Evolutionary conservation across 176 grass and related monocot genomes (phyloP), one percentile per base, ranked within the genome.

Genomic region (Cenchrus fungigraminus): DNA sequence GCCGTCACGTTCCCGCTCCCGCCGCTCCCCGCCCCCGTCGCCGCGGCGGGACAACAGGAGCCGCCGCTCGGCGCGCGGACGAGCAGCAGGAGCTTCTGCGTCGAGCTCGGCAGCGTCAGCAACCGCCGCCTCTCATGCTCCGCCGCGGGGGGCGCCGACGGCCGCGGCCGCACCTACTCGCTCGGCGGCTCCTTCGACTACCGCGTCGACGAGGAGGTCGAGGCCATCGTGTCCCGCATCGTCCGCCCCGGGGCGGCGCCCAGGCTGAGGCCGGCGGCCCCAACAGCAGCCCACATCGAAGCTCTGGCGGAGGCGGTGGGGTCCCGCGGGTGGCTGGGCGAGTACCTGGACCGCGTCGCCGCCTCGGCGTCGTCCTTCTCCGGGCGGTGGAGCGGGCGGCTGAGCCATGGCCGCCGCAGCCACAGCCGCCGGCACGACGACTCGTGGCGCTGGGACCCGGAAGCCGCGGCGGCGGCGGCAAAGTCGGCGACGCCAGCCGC

Each of bases 101-200:
- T 98, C 17, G 95, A 98, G 87, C 93, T 98, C 77, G 95, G 95
- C 62, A 93, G 85, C 80, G 50, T 98, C 47, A 98, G 95, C 85
- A 83, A 88, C 64, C 90, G 93, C 65, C 88, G 85, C 50, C 14
- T 5, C 53, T 88, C 92, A 3, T 85, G 77, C 25, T 46, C 80
- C 17, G 47, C 47, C 7, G 44, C 44, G 44, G 44, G 44, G 9
- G 47, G 47, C 47, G 47, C 8, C 47, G 86, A 64, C 37, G 87
- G 91, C 83, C 9, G 45, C 9, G 87, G 74, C 32, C 84, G 85
- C 56, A 90, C 92, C 4, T 98, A 93, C 84, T 95, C 92, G 11
- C 52, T 98, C 8, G 95, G 67, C 42, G 67, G 91, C 46, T 98
- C 92, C 28, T 93, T 95, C 79, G 95, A 98, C 69, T 98, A 98